phyloP scores from a whole-genome alignment of 2,329 filamentous ascomycete genomes.

The Colletotrichum sp. region DNA sequence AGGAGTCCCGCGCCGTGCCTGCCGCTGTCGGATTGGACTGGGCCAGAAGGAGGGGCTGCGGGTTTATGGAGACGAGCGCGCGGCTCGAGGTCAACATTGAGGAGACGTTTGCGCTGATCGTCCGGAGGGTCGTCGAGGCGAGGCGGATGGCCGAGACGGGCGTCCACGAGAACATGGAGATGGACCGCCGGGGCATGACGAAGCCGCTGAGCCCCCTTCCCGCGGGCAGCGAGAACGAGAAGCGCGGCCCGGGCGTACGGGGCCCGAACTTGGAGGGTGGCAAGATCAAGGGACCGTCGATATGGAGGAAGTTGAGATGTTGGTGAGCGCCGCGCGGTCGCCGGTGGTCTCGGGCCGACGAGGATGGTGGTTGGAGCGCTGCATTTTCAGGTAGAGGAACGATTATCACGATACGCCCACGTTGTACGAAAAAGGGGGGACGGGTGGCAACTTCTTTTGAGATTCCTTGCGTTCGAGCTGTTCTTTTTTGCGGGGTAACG shows the following conservation, averaged over 20 bases:
- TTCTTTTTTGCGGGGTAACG: not conserved
- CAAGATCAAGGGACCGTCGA: conserved; percentile 47
- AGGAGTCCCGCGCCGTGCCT: conserved; percentile 71
- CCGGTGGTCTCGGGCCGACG: not conserved
- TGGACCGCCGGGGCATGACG: conserved; percentile 59
- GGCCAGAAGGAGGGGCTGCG: conserved; percentile 74
- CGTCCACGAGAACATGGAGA: conserved; percentile 42
- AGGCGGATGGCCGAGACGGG: conserved; percentile 55
- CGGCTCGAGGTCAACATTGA: conserved; percentile 87
- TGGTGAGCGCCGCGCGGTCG: conserved; percentile 42
- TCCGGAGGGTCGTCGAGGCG: conserved; percentile 66
- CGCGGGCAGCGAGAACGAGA: conserved; percentile 39
- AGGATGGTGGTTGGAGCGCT: not conserved
- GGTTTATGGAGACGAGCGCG: conserved; percentile 90
- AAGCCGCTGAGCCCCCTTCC: conserved; percentile 63
- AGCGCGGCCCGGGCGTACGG: conserved; percentile 50
- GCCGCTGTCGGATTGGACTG: conserved; percentile 77
- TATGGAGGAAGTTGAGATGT: conserved; percentile 62
- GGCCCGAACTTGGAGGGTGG: conserved; percentile 49
- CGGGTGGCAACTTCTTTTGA: not conserved
- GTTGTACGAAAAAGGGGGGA: not conserved
- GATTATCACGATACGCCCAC: not conserved
- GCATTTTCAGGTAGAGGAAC: not conserved
- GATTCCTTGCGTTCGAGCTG: not conserved
- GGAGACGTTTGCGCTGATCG: conserved; percentile 80